phyloP scores from a whole-genome alignment of 306 rosid genomes.

The Lathyrus tuberosus region DNA sequence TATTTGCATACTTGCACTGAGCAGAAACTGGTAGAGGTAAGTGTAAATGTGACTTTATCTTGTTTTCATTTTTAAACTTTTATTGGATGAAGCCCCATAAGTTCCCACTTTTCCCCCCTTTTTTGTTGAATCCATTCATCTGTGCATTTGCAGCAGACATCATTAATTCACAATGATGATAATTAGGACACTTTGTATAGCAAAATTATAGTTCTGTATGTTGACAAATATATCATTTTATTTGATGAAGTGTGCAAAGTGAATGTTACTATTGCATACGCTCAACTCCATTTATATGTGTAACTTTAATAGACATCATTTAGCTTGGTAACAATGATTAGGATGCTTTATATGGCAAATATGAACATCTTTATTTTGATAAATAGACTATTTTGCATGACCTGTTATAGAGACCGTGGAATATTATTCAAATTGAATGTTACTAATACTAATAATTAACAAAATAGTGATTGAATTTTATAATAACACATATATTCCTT shows the following conservation, averaged over 20 bases:
- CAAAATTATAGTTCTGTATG: not conserved
- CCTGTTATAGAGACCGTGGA: slow-evolving; percentile 13
- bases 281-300: not conserved
- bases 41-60: not conserved
- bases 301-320: slow-evolving; percentile 1
- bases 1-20: slow-evolving; percentile 51
- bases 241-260: slow-evolving; percentile 17
- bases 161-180: not conserved
- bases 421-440: slow-evolving; percentile 17
- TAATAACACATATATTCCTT: not conserved
- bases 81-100: slow-evolving; percentile 9
- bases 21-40: slow-evolving; percentile 53
- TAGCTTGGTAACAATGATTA: not conserved
- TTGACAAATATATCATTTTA: not conserved
- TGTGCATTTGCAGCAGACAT: slow-evolving; percentile 8
- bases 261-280: not conserved
- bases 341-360: slow-evolving; percentile 7
- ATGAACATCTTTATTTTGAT: not conserved
- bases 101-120: not conserved
- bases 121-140: not conserved
- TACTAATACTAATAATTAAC: slow-evolving; percentile 1
- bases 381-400: not conserved
- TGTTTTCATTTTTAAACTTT: not conserved
- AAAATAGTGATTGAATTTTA: slow-evolving; percentile 5
- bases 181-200: slow-evolving; percentile 12